Percentiles rank a stretch among this genome's conserved stretches.
These are phyloP conservation scores for Violaceomyces palustris DNA, from an alignment of 1,284 basidiomycete species.

Conservation along the genomic window DNA sequence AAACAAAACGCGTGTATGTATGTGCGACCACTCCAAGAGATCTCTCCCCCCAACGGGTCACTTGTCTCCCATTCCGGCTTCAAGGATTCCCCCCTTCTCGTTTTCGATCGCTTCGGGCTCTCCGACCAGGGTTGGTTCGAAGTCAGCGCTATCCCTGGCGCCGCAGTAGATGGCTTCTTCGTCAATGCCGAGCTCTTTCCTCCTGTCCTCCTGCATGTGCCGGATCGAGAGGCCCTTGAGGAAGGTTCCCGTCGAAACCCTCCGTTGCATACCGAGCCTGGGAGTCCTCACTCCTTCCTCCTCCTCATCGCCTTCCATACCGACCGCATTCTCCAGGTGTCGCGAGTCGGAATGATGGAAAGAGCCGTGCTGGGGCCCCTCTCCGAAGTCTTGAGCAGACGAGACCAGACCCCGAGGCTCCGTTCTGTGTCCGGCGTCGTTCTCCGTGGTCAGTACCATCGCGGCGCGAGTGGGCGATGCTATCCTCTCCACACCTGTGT, in stretches of 20 bases:
- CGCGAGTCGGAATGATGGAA: constrained; percentile 28
- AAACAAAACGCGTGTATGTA: no score
- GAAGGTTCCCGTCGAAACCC: constrained; percentile 42
- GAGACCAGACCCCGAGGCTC: constrained; percentile 12
- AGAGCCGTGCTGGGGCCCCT: constrained; percentile 22
- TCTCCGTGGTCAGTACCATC: constrained; percentile 12
- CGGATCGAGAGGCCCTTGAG: constrained; percentile 17
- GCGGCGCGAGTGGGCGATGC: no score
- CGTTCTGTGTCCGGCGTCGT: constrained; percentile 6
- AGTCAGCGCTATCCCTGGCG: no score
- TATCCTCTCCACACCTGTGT: no score
- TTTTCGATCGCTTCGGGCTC: no score
- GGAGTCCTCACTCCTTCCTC: constrained; percentile 19
- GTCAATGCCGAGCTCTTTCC: constrained; percentile 27
- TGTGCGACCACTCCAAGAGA: no score
- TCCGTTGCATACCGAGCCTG: constrained; percentile 16
- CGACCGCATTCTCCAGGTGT: no score
- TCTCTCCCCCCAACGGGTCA: no score
- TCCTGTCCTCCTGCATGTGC: constrained; percentile 35
- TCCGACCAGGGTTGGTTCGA: no score
- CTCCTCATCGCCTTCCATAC: constrained; percentile 11
- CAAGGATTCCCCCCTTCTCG: no score
- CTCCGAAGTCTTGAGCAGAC: constrained; percentile 21
- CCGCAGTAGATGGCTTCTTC: no score
- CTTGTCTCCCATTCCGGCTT: no score